Evolutionary conservation across 345 rosid genomes (phyloP), one percentile per base, ranked within the genome.

Genomic region (Camelina hispida): DNA sequence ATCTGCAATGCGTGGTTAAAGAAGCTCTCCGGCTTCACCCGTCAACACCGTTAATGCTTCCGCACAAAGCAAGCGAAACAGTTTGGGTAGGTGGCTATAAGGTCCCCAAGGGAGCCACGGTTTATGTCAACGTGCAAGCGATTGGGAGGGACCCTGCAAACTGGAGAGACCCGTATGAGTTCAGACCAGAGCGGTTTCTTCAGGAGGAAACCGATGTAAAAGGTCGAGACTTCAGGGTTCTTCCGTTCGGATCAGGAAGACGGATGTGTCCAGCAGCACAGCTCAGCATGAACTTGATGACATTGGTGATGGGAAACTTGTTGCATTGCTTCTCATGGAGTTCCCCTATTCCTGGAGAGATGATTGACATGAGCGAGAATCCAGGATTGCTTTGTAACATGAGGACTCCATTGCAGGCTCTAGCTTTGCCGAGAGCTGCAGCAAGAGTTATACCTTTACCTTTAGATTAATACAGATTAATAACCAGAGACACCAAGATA

Each of bases 191-290:
- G 64, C 16, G 86, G 81, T 86, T 82, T 66, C 23, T 81, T 1
- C 3, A 22, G 14, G 85, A 71, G 68, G 83, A 84, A 2, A 76
- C 67, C 0, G 87, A 84, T 68, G 76, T 80, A 11, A 77, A 82
- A 60, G 85, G 87, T 34, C 83, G 84, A 73, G 84, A 84, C 76
- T 81, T 76, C 14, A 78, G 75, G 13, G 72, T 87, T 54, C 60
- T 84, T 50, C 90, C 88, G 0, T 87, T 87, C 34, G 90, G 85
- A 15, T 79, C 81, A 0, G 87, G 87, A 10, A 78, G 86, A 63
- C 13, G 83, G 18, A 69, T 79, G 15, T 86, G 87, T 71, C 87
- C 86, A 12, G 84, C 83, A 9, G 83, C 84, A 25, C 84, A 86
- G 66, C 80, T 86, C 13, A 71, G 83, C 16, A 76, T 81, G 53